Percentiles rank a stretch among this genome's conserved stretches.
These are phyloP conservation scores for Cryptococcus sp. DNA, from an alignment of 1,284 basidiomycete genomes.

Conservation along the genomic window DNA sequence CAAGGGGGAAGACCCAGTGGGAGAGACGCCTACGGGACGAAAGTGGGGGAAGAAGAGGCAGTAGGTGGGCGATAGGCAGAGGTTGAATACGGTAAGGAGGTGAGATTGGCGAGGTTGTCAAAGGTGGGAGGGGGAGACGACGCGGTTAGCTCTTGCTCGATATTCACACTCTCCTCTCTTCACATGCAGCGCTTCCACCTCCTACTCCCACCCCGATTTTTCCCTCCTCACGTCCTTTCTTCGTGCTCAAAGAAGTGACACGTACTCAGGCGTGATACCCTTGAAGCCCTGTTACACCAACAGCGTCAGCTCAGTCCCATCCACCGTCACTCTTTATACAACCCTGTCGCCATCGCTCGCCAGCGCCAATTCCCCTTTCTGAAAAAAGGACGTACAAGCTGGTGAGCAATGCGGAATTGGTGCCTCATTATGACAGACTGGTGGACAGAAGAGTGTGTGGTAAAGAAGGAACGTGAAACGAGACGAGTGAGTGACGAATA, in stretches of 20 bases:
- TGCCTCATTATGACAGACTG: slow-evolving; percentile 9
- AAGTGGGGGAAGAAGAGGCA: not conserved
- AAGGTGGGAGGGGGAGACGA: not conserved
- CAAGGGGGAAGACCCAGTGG: slow-evolving; percentile 29
- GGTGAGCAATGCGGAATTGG: slow-evolving; percentile 1
- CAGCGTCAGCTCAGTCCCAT: not conserved
- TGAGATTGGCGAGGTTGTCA: not conserved
- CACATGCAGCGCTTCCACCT: not conserved
- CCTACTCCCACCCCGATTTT: not conserved
- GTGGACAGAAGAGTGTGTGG: not conserved
- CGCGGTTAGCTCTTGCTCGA: not conserved
- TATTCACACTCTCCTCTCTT: not conserved
- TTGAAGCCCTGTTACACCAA: slow-evolving; percentile 1
- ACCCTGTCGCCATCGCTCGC: not conserved
- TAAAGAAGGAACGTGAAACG: not conserved
- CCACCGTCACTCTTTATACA: slow-evolving; percentile 1
- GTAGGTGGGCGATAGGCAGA: not conserved
- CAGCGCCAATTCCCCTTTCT: not conserved
- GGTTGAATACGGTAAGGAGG: not conserved
- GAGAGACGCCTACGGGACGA: slow-evolving; percentile 30
- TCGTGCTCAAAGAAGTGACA: not conserved
- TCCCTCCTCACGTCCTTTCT: not conserved
- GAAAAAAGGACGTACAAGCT: slow-evolving; percentile 7
- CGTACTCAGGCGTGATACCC: slow-evolving; percentile 15
- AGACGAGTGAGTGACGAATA: not conserved